Evolutionary conservation across 2,329 filamentous ascomycete genomes (phyloP).

Genomic region (Niveomyces coronatus): DNA sequence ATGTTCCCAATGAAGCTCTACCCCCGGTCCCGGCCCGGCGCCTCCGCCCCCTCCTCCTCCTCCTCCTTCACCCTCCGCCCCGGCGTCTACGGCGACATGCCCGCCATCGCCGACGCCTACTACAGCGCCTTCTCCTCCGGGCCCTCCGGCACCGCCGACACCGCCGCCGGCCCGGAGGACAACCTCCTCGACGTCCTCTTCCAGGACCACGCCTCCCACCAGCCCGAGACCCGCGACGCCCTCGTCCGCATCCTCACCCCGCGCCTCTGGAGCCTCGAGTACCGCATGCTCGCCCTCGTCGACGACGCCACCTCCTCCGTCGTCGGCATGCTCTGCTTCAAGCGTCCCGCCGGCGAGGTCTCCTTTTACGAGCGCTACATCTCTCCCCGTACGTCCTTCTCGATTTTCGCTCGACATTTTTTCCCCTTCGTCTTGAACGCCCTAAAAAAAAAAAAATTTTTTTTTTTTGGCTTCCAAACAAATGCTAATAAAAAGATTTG

Average conservation of each 20-base stretch:
- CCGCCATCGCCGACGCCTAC: constrained; percentile 18
- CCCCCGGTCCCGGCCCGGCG: no score
- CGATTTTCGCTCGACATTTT: constrained; percentile 2
- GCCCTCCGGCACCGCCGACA: neutral
- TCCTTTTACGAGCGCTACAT: constrained; percentile 22
- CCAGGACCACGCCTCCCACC: constrained; percentile 7
- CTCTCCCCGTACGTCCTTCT: constrained; percentile 19
- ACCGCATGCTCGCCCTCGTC: constrained; percentile 19
- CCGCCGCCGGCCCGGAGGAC: no score
- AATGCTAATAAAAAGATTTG: no score
- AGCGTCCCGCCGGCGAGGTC: constrained; percentile 17
- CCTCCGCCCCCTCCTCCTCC: neutral
- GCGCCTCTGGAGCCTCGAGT: constrained; percentile 25
- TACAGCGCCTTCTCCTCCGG: constrained; percentile 17
- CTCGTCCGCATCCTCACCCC: constrained; percentile 19
- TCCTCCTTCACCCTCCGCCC: constrained; percentile 20
- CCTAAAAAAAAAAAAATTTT: neutral
- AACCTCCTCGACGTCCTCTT: constrained; percentile 22
- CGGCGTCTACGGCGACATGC: constrained; percentile 21
- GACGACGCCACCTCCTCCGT: constrained; percentile 12
- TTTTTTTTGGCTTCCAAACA: neutral
- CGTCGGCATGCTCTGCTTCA: constrained; percentile 26
- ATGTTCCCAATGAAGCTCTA: no score
- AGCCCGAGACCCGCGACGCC: constrained; percentile 11
- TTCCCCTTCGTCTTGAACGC: neutral